These are phyloP conservation scores for Paramyrothecium roridum DNA, from an alignment of 2,329 filamentous ascomycete genomes.

Conservation along the genomic window DNA sequence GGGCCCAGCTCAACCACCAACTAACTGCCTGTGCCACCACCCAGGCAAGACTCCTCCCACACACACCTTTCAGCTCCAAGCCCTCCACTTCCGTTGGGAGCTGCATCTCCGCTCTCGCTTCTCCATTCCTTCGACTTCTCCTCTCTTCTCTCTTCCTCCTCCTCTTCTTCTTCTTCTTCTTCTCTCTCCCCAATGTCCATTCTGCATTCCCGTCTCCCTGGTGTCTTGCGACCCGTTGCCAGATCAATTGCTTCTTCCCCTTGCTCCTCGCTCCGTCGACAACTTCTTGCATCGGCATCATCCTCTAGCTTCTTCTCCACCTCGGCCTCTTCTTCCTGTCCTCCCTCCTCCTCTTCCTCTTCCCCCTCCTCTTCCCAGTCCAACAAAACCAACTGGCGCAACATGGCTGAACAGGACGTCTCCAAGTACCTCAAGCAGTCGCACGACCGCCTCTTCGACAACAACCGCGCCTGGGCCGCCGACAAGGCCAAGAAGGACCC, in stretches of 20 bases:
- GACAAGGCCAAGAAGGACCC: conserved; percentile 57
- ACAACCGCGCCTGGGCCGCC: conserved; percentile 65
- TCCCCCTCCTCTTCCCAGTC: background rate
- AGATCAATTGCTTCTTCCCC: background rate
- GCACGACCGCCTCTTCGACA: conserved; percentile 66
- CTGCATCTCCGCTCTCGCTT: background rate
- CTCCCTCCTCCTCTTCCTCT: background rate
- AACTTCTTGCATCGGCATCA: background rate
- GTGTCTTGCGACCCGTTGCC: background rate
- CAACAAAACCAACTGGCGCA: conserved; percentile 14
- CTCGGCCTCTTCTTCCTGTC: background rate
- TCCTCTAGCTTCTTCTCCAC: background rate
- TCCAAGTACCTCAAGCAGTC: conserved; percentile 56
- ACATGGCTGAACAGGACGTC: conserved; percentile 39
- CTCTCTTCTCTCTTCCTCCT: background rate
- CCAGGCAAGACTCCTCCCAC: background rate
- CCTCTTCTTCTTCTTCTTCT: background rate
- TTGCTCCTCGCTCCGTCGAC: background rate
- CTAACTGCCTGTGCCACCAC: background rate
- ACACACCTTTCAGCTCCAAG: background rate
- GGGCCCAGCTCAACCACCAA: too few species aligned
- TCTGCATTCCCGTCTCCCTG: background rate
- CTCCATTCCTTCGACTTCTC: background rate
- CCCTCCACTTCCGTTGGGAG: background rate
- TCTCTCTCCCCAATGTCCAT: background rate